Base-by-base conservation (phyloP, 768 basidiomycete species). In the Calvatia gigantea region DNA sequence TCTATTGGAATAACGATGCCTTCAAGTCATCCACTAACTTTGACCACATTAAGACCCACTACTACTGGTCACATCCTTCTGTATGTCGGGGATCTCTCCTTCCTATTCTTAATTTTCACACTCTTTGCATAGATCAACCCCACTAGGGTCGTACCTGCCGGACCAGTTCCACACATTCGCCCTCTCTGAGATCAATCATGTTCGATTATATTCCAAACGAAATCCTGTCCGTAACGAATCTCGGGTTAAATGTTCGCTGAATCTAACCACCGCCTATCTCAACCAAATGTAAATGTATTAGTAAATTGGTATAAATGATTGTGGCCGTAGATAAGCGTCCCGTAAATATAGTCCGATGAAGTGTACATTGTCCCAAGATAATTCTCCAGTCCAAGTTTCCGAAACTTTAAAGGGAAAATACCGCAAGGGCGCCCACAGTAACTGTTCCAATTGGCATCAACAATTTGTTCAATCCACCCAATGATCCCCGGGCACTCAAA, bases 1-100 rank as follows among this genome's bases (percentile, higher is more conserved):
- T 98, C 17, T 98, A 99, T 77, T 98, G 94, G 94, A 89, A 87
- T 58, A 76, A 87, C 62, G 71, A 85, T 0, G 92, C 93, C 4
- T 98, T 99, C 84, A 85, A 86, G 68, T 80, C 84, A 5, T 85
- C 87, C 15, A 95, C 94, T 35, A 77, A 94, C 66, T 98, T 98
- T 66, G 82, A 90, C 14, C 95, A 97, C 70, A 90, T 91, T 75
- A 89, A 89, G 71, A 81, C 78, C 1, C 80, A 83, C 63, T 89
- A 89, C 62, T 89, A 83, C 60, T 87, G 84, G 83, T 82, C 82
- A 35, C 83, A 83, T 56, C 33, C 71, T 1, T 54, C 64, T 56
- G 82, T 83, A 56, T 23, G 66, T 66, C 4, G n/a, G n/a, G n/a
- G 17, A 21, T 49, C 27, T 31, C 2, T 3, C 21, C 21, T 19